phyloP scores from a whole-genome alignment of 1,284 basidiomycete species.

The Pseudozyma hubeiensis region DNA sequence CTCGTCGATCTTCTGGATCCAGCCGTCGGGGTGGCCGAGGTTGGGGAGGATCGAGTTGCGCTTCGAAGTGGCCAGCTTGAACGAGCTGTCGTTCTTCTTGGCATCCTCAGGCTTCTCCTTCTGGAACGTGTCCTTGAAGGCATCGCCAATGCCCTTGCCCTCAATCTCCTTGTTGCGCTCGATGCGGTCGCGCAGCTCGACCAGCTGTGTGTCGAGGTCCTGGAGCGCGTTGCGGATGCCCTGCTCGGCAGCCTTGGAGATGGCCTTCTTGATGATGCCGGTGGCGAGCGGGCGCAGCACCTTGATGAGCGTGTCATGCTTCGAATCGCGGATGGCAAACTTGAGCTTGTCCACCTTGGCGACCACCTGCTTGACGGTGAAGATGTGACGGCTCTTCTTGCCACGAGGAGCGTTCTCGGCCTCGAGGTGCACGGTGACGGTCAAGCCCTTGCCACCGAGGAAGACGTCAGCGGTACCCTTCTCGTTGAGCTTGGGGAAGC shows the following conservation, averaged over 20 bases:
- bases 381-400: conserved; percentile 72
- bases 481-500: conserved; percentile 84
- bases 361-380: conserved; percentile 80
- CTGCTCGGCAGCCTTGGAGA: conserved; percentile 83
- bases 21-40: conserved; percentile 77
- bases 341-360: conserved; percentile 87
- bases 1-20: conserved; percentile 77
- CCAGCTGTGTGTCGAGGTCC: conserved; percentile 86
- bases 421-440: conserved; percentile 72
- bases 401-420: conserved; percentile 73
- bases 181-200: conserved; percentile 81
- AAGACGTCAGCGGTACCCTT: conserved; percentile 91
- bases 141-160: conserved; percentile 63
- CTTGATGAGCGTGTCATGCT: conserved; percentile 92
- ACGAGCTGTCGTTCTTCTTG: conserved; percentile 62
- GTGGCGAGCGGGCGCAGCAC: conserved; percentile 72
- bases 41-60: conserved; percentile 69
- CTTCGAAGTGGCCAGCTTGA: conserved; percentile 63
- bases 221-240: conserved; percentile 84
- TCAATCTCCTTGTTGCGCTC: conserved; percentile 68
- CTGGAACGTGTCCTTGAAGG: conserved; percentile 76
- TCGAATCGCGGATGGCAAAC: conserved; percentile 88
- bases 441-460: conserved; percentile 82
- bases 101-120: conserved; percentile 66
- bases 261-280: conserved; percentile 85